Evolutionary conservation across 495 filamentous ascomycete genomes (phyloP), one percentile per base, ranked within the genome.

Genomic region (Paragyromitra xinjiangensis): DNA sequence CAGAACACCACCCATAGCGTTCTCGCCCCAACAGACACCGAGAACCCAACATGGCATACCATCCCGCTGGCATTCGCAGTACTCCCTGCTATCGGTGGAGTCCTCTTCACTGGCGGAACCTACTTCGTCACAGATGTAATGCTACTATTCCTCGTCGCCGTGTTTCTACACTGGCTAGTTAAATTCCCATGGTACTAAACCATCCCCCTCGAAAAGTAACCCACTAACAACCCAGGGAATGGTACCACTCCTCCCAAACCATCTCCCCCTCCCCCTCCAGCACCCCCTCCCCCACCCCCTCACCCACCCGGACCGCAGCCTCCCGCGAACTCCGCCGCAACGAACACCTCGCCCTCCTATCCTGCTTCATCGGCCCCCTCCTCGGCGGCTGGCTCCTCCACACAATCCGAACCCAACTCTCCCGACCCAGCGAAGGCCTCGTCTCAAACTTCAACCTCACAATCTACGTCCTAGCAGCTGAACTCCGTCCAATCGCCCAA

Each of bases 91-190:
- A 75, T 97, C 16, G 95, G 89, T 0, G 95, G 94, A 0, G 83
- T 97, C 53, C 86, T 98, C 68, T 95, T 97, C 82, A 87, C 91
- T 61, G 92, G 97, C 84, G 95, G 95, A 3, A 90, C 90, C 76
- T 87, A 89, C 3, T 86, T 97, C 69, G 88, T 94, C 45, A 97
- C 94, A 1, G 95, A 99, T 80, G 83, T 95, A 8, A 91, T 94
- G 29, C 86, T 98, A 58, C 84, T 99, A 37, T 88, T 87, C 5
- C 81, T 99, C 63, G 91, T 91, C 0, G 92, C 91, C 0, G 87
- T 98, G 5, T 97, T 98, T 78, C 86, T 99, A 65, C 95, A 98
- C 83, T 98, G 94, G 95, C 94, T 92, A 22, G 91, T 98, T 6
- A 90, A 92, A 69, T 84, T 94, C 69, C 96, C 95, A 80, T 99